Evolutionary conservation across 345 rosid species (phyloP).

Genomic region (Arabis hirsuta): DNA sequence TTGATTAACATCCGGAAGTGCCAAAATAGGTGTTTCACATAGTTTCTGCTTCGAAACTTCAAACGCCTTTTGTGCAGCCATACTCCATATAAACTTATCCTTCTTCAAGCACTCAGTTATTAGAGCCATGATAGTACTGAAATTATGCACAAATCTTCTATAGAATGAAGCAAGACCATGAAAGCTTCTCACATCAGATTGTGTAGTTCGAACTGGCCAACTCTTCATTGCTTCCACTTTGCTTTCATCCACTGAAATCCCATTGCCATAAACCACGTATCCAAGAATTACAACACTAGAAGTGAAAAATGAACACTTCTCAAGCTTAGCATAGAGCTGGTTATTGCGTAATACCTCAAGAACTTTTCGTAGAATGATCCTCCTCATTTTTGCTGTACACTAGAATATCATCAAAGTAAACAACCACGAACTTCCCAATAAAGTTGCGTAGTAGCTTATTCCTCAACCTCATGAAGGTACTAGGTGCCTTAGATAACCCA

Average conservation of each 20-base stretch:
- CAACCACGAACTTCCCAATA: no score
- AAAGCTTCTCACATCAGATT: constrained; percentile 2
- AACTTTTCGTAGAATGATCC: neutral
- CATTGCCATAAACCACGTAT: no score
- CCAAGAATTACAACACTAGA: no score
- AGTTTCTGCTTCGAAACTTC: neutral
- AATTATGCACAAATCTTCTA: neutral
- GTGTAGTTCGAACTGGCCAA: neutral
- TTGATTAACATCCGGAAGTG: constrained; percentile 3
- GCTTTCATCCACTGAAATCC: neutral
- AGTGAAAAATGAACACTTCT: neutral
- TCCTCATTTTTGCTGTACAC: neutral
- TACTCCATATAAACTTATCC: neutral
- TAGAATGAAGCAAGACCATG: neutral
- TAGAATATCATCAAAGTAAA: no score
- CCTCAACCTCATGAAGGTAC: no score
- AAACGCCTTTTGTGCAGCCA: neutral
- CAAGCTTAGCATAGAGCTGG: neutral
- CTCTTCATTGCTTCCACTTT: neutral
- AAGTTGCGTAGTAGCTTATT: no score
- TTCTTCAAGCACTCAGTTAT: neutral
- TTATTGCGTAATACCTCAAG: neutral
- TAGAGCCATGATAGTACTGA: neutral
- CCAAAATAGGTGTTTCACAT: neutral
- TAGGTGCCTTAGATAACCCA: no score